These are phyloP conservation scores for Pulveroboletus sp. DNA, from an alignment of 768 basidiomycete genomes.

Conservation along the genomic window DNA sequence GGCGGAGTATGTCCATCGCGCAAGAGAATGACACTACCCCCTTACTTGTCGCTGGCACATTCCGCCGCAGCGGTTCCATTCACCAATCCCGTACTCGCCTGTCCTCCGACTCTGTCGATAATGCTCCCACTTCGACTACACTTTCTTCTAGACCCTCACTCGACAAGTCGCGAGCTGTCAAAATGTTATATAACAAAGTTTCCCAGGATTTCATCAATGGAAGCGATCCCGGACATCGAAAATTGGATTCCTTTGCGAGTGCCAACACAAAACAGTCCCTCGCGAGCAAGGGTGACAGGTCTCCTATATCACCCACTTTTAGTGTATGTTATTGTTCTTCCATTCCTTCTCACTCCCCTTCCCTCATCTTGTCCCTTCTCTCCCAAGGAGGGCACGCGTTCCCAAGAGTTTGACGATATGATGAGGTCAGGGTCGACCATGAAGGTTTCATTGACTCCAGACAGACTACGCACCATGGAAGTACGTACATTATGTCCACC, in stretches of 20 bases:
- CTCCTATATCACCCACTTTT: constrained; percentile 32
- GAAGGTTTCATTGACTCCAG: constrained; percentile 94
- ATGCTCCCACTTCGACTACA: constrained; percentile 14
- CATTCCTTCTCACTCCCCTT: not conserved
- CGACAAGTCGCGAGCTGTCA: constrained; percentile 59
- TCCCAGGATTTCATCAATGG: constrained; percentile 36
- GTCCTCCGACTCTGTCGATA: constrained; percentile 38
- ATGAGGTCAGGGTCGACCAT: constrained; percentile 87
- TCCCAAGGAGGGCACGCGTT: constrained; percentile 48
- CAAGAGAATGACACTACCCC: constrained; percentile 47
- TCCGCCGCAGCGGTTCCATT: constrained; percentile 23
- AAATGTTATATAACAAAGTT: constrained; percentile 47
- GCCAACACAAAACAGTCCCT: constrained; percentile 42
- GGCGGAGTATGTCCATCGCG: constrained; percentile 67
- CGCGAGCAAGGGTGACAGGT: constrained; percentile 30
- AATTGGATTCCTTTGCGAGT: constrained; percentile 50
- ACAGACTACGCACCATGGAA: constrained; percentile 90
- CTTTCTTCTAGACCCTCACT: constrained; percentile 49
- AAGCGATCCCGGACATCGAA: constrained; percentile 50
- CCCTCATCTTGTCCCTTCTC: not conserved
- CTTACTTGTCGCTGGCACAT: constrained; percentile 33
- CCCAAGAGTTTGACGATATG: constrained; percentile 89
- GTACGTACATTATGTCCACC: constrained; percentile 43
- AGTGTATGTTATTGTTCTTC: constrained; percentile 23
- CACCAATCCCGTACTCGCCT: constrained; percentile 26